Conservation (phyloP, 1,139 yeast genomes). For the Yamadazyma siamensis region DNA sequence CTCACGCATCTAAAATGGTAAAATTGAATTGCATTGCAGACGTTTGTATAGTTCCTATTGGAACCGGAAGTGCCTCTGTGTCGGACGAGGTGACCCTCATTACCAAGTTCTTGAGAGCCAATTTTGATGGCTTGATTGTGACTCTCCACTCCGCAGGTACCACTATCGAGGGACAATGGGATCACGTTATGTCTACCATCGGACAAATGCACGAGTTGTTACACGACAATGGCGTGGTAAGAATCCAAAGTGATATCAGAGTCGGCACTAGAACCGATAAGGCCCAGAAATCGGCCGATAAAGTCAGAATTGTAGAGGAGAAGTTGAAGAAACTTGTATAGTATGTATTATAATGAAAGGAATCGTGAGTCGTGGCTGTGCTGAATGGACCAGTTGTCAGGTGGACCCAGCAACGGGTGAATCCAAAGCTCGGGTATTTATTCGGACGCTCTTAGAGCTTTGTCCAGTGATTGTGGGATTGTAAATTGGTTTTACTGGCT, state of each 20-base stretch:
- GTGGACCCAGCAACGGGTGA: no score
- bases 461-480: no score
- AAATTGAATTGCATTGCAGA: constrained; percentile 72
- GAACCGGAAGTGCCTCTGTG: constrained; percentile 73
- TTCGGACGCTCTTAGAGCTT: no score
- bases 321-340: constrained; percentile 34
- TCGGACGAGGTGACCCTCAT: constrained; percentile 74
- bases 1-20: no score
- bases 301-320: constrained; percentile 55
- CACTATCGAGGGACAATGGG: constrained; percentile 91
- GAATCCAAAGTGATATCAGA: constrained; percentile 83
- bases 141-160: constrained; percentile 89
- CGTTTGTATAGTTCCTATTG: constrained; percentile 83
- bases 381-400: neutral
- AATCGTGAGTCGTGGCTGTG: neutral
- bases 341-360: constrained; percentile 9
- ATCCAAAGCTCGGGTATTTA: no score
- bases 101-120: constrained; percentile 57
- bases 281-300: constrained; percentile 62
- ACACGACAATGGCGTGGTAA: constrained; percentile 64
- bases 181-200: constrained; percentile 72
- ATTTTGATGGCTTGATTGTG: constrained; percentile 50
- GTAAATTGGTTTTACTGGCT: no score
- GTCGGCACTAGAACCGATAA: constrained; percentile 80
- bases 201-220: constrained; percentile 75